phyloP scores from a whole-genome alignment of 768 basidiomycete genomes.

The Tephrocybe sp. region DNA sequence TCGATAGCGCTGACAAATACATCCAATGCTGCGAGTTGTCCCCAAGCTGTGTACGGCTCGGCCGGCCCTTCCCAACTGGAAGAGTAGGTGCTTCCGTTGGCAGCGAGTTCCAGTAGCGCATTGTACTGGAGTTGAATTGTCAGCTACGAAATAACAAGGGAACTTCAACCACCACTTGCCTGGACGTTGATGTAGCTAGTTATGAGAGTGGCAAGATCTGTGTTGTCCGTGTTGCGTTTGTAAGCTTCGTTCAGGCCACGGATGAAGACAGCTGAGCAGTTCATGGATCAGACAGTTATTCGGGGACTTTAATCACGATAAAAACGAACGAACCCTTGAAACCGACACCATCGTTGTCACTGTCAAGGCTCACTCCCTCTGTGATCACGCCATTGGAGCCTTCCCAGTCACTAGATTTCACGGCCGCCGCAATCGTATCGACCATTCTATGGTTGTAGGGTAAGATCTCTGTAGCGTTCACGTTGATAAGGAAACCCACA shows the following conservation, averaged over 20 bases:
- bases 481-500: slow-evolving; percentile 28
- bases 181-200: slow-evolving; percentile 52
- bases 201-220: slow-evolving; percentile 35
- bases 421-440: slow-evolving; percentile 34
- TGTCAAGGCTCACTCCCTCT: slow-evolving; percentile 39
- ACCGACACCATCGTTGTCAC: slow-evolving; percentile 45
- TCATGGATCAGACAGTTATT: not conserved
- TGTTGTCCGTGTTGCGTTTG: slow-evolving; percentile 33
- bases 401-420: slow-evolving; percentile 45
- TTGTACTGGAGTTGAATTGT: slow-evolving; percentile 35
- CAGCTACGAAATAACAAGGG: not conserved
- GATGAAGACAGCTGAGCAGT: slow-evolving; percentile 37
- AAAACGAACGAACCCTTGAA: slow-evolving; percentile 41
- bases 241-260: slow-evolving; percentile 47
- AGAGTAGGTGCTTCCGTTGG: slow-evolving; percentile 40
- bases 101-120: slow-evolving; percentile 46
- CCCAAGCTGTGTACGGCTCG: slow-evolving; percentile 44
- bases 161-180: slow-evolving; percentile 20
- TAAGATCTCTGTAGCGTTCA: not conserved
- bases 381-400: slow-evolving; percentile 49
- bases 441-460: slow-evolving; percentile 26
- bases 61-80: slow-evolving; percentile 47
- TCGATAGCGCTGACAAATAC: slow-evolving; percentile 37
- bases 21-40: slow-evolving; percentile 46
- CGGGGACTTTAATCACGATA: not conserved